Percentiles rank a stretch among this genome's conserved stretches.
These are phyloP conservation scores for Lasiosphaeriaceae sp. DNA, from an alignment of 495 filamentous ascomycete genomes.

Conservation along the genomic window DNA sequence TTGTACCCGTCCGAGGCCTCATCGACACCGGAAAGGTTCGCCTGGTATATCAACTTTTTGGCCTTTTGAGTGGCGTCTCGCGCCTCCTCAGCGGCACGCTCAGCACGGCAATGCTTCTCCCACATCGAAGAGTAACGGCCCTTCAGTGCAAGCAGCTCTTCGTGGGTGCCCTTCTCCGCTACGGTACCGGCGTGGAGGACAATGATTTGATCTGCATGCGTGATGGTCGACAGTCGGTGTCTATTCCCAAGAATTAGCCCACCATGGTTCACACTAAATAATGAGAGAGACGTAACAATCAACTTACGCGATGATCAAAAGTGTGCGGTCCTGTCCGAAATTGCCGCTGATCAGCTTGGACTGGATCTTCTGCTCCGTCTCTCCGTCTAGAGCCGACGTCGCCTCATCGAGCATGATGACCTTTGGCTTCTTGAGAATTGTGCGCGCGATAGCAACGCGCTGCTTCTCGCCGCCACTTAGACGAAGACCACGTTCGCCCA, in stretches of 20 bases:
- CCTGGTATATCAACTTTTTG: conserved; percentile 47
- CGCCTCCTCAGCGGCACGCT: conserved; percentile 75
- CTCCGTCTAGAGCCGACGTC: conserved; percentile 90
- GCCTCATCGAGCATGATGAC: conserved; percentile 97
- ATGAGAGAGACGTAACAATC: background rate
- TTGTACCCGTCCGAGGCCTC: conserved; percentile 27
- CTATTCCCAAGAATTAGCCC: conserved; percentile 21
- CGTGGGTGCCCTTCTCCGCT: conserved; percentile 80
- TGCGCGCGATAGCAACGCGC: conserved; percentile 92
- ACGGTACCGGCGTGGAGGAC: conserved; percentile 85
- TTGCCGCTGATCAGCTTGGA: conserved; percentile 72
- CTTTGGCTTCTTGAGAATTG: conserved; percentile 90
- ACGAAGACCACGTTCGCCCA: conserved; percentile 89
- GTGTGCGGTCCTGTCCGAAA: conserved; percentile 78
- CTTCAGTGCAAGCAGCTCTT: conserved; percentile 70
- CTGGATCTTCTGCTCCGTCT: conserved; percentile 96
- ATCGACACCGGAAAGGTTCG: conserved; percentile 31
- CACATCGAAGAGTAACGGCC: conserved; percentile 91
- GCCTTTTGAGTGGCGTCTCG: conserved; percentile 53
- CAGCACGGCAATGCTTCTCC: conserved; percentile 89
- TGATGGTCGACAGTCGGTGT: conserved; percentile 92
- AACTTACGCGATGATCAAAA: conserved; percentile 60
- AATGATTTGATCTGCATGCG: conserved; percentile 88
- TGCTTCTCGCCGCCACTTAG: conserved; percentile 96
- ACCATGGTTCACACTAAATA: background rate